phyloP scores from a whole-genome alignment of 2,329 filamentous ascomycete species.

The Endoconidiophora laricicola region DNA sequence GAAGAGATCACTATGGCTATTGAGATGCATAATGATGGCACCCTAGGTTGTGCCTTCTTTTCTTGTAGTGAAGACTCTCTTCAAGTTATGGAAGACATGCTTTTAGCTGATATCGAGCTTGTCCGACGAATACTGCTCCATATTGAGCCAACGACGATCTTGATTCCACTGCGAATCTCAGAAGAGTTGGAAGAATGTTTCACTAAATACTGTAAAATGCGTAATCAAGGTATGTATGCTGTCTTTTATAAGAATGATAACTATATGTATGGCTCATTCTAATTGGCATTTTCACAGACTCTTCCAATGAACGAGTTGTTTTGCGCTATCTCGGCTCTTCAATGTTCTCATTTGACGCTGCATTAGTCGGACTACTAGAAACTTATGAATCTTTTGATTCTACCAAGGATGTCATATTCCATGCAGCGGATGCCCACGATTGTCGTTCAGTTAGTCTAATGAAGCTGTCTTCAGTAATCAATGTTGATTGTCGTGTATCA shows the following conservation, averaged over 20 bases:
- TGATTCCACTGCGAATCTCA: constrained; percentile 33
- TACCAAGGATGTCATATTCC: constrained; percentile 31
- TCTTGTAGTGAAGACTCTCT: constrained; percentile 41
- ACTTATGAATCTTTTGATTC: constrained; percentile 39
- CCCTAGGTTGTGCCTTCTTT: constrained; percentile 75
- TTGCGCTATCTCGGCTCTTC: constrained; percentile 52
- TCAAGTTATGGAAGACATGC: constrained; percentile 61
- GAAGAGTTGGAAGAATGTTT: constrained; percentile 19
- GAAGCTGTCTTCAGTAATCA: constrained; percentile 51
- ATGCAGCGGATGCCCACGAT: constrained; percentile 17
- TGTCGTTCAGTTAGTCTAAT: constrained; percentile 45
- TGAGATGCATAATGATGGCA: constrained; percentile 52
- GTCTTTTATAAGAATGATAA: neutral
- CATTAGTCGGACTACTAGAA: constrained; percentile 23
- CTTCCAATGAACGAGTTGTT: constrained; percentile 15
- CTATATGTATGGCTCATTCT: neutral
- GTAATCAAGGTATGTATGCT: constrained; percentile 3
- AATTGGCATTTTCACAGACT: neutral
- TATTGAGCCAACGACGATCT: constrained; percentile 36
- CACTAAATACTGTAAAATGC: constrained; percentile 6
- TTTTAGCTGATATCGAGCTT: constrained; percentile 49
- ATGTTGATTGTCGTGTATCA: constrained; percentile 57
- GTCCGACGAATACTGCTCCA: constrained; percentile 44
- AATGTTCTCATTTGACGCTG: constrained; percentile 55
- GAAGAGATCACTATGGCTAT: constrained; percentile 39